Percentiles rank a stretch among this genome's conserved stretches.
Conservation (phyloP, 495 filamentous ascomycete genomes). For the Neurospora africana region DNA sequence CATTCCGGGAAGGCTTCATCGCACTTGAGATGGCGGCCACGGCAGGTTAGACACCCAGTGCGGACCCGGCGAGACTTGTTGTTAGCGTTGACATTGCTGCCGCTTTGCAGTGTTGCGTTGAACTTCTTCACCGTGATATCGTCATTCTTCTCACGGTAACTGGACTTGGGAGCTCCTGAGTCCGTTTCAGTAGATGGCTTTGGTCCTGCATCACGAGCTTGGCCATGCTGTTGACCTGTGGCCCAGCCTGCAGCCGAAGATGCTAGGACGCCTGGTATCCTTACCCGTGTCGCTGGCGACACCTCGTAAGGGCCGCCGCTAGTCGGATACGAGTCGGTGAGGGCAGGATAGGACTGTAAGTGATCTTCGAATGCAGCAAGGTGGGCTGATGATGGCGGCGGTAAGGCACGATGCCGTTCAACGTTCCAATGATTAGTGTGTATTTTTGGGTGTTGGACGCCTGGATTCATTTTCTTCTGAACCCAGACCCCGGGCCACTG, state of each 20-base stretch:
- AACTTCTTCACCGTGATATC: slow-evolving; percentile 3
- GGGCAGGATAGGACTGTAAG: background rate
- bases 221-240: background rate
- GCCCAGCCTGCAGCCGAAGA: background rate
- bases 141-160: slow-evolving; percentile 7
- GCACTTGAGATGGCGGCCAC: slow-evolving; percentile 56
- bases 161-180: background rate
- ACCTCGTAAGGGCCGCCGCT: background rate
- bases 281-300: background rate
- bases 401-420: background rate
- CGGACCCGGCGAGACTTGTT: slow-evolving; percentile 59
- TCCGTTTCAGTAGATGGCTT: background rate
- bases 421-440: background rate
- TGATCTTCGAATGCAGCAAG: background rate
- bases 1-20: slow-evolving; percentile 77
- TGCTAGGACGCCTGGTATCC: background rate
- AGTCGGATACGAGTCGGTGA: background rate
- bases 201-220: background rate
- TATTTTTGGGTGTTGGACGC: background rate
- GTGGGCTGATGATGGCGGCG: background rate
- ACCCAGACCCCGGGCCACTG: background rate
- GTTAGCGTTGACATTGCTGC: slow-evolving; percentile 15
- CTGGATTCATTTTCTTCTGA: background rate
- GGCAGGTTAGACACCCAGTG: slow-evolving; percentile 69
- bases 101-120: background rate